Conservation (phyloP, 257 asterid species). For the Forsythia viridissima region DNA sequence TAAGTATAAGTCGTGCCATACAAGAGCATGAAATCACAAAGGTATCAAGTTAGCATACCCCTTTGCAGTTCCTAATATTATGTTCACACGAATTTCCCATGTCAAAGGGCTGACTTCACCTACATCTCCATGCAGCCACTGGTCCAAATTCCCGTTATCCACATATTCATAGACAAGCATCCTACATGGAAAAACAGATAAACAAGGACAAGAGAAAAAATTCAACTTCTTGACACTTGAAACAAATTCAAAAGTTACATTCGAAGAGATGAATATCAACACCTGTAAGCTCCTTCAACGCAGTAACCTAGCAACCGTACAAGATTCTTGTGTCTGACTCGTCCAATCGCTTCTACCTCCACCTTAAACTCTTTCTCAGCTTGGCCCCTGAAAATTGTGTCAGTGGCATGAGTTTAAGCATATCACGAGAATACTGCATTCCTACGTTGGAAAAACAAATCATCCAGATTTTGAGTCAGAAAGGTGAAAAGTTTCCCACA, state of each 20-base stretch:
- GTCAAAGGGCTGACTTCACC: slow-evolving; percentile 91
- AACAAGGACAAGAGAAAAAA: not conserved
- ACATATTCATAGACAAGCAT: slow-evolving; percentile 96
- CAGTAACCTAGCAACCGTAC: slow-evolving; percentile 91
- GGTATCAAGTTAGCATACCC: slow-evolving; percentile 51
- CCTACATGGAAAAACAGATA: slow-evolving; percentile 36
- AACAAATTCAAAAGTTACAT: not conserved
- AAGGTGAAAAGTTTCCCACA: not conserved
- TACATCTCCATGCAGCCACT: slow-evolving; percentile 97
- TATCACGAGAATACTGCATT: slow-evolving; percentile 18
- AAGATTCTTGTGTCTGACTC: slow-evolving; percentile 96
- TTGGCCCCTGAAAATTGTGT: slow-evolving; percentile 67
- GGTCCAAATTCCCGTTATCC: slow-evolving; percentile 89
- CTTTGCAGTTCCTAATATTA: slow-evolving; percentile 83
- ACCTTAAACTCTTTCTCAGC: slow-evolving; percentile 95
- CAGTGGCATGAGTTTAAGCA: slow-evolving; percentile 21
- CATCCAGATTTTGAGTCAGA: slow-evolving; percentile 7
- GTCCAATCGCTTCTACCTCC: slow-evolving; percentile 92
- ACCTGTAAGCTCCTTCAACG: slow-evolving; percentile 98
- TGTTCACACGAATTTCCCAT: slow-evolving; percentile 81
- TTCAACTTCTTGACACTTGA: slow-evolving; percentile 19
- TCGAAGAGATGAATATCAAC: slow-evolving; percentile 10
- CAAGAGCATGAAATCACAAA: slow-evolving; percentile 5
- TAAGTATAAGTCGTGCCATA: slow-evolving; percentile 5
- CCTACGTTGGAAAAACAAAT: slow-evolving; percentile 11